Base-by-base conservation (phyloP, 208 protist species). In the Leptomonas seymouri region DNA sequence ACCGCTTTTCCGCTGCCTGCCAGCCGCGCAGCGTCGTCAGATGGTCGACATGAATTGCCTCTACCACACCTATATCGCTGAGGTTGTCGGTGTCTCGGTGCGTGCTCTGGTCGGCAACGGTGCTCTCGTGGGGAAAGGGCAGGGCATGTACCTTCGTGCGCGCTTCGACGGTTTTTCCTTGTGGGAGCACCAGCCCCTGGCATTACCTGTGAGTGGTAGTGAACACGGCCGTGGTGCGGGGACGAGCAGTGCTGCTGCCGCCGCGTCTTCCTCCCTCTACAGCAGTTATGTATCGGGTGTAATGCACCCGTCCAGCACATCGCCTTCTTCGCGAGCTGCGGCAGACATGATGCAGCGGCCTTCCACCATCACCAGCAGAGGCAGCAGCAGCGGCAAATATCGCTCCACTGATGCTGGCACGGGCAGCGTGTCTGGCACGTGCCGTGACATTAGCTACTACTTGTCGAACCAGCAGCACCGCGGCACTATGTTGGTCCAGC, bases 1-100 rank as follows among this genome's bases (percentile, higher is more conserved):
- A 36, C 82, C 86, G 9, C 67, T 91, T 20, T 76, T 76, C 57
- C 83, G 83, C 23, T 89, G 82, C 61, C 66, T 91, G 11, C 80
- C 82, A 3, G 31, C 23, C 16, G 64, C 71, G 4, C 71, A 77
- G 51, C 67, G 55, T 6, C 70, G 58, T 15, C 44, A 65, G 21
- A 64, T 77, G 21, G 30, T 69, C 1, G 65, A 78, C 61, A 12
- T 74, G n/a, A 56, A 48, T 25, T 73, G 57, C 9, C 65, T 85
- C 30, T 85, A 77, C 55, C 80, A 85, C 67, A 64, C 53, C 21
- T 83, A 79, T 46, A 42, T 74, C 3, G 44, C 72, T 25, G 72
- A 79, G 25, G 45, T 79, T 11, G 44, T 53, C 8, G 55, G 36
- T 28, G 61, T 79, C 9, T 61, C 74, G 25, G 23, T 79, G 54